Conservation (phyloP, 2,329 filamentous ascomycete genomes). For the Paracoccidioides lutzii region DNA sequence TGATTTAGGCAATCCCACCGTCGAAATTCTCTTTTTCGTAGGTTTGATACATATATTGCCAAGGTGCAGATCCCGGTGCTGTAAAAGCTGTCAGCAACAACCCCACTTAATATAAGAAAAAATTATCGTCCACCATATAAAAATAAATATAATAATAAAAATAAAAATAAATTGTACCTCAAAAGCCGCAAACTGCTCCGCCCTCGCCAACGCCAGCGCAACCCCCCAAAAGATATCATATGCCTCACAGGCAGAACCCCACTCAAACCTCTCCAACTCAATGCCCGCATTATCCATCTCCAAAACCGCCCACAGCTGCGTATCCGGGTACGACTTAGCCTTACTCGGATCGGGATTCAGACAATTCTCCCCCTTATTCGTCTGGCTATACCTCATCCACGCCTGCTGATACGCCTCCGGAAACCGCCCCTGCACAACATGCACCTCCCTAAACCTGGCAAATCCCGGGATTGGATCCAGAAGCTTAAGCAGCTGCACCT, state of each 20-base stretch:
- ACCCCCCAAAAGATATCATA: conserved; percentile 58
- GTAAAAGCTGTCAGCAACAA: not conserved
- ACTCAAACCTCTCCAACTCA: conserved; percentile 39
- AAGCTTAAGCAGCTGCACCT: conserved; percentile 42
- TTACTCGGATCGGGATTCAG: conserved; percentile 45
- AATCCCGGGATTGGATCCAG: conserved; percentile 50
- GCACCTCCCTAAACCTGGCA: conserved; percentile 47
- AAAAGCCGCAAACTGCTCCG: conserved; percentile 47
- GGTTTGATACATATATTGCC: conserved; percentile 51
- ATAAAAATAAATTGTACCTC: conserved; percentile 29
- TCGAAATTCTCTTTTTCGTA: conserved; percentile 20
- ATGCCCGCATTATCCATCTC: conserved; percentile 55
- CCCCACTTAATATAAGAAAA: not conserved
- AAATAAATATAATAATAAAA: not conserved
- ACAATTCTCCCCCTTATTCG: conserved; percentile 28
- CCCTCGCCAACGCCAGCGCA: conserved; percentile 47
- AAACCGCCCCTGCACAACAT: conserved; percentile 45
- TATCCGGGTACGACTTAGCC: conserved; percentile 40
- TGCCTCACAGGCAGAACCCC: conserved; percentile 34
- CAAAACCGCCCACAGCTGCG: conserved; percentile 50
- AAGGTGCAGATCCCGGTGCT: conserved; percentile 52
- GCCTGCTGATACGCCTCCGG: conserved; percentile 38
- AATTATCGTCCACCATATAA: not conserved
- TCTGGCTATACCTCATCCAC: conserved; percentile 28
- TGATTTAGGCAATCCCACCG: conserved; percentile 20